These are phyloP conservation scores for Crepidotus variabilis DNA, from an alignment of 768 basidiomycete genomes.

Conservation along the genomic window DNA sequence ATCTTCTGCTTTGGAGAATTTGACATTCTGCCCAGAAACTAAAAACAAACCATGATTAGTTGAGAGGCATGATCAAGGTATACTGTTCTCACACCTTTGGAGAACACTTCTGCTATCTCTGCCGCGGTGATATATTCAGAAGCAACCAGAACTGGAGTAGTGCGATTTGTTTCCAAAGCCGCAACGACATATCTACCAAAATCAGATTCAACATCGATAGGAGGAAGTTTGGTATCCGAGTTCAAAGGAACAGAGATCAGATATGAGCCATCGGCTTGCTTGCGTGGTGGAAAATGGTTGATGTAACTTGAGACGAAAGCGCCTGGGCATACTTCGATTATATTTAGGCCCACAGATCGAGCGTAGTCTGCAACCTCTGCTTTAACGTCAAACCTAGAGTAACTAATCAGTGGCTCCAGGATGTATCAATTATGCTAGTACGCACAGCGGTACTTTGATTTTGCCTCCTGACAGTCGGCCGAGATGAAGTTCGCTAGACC, in stretches of 20 bases:
- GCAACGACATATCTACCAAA: neutral
- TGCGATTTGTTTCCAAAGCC: neutral
- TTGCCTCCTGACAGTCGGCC: neutral
- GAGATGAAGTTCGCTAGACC: neutral
- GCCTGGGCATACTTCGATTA: neutral
- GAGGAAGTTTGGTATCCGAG: neutral
- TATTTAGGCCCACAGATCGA: neutral
- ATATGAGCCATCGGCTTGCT: neutral
- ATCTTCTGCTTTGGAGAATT: neutral
- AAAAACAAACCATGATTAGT: neutral
- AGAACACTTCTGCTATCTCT: neutral
- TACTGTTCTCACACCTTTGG: neutral
- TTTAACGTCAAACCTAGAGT: neutral
- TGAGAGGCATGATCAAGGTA: neutral
- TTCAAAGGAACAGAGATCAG: neutral
- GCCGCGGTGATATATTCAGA: neutral
- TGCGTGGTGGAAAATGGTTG: neutral
- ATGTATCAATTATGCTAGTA: neutral
- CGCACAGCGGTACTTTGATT: neutral
- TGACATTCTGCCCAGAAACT: neutral
- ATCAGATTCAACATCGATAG: neutral
- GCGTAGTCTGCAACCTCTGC: neutral
- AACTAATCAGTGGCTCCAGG: neutral
- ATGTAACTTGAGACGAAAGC: neutral
- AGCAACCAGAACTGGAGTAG: neutral